Evolutionary conservation across 331 rosid genomes (phyloP).

Genomic region (Phaseolus coccineus): DNA sequence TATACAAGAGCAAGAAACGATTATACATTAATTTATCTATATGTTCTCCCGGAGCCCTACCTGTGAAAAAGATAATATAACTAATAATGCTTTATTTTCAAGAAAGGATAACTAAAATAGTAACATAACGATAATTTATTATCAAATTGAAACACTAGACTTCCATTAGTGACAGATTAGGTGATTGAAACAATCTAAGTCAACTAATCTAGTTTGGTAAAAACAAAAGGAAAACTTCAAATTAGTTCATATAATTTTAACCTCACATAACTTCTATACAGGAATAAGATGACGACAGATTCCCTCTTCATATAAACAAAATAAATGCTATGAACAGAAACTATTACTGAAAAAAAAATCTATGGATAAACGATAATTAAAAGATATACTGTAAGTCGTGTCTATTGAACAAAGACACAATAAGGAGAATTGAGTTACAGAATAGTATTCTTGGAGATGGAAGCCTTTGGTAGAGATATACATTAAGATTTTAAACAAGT

Average conservation of each 20-base stretch:
- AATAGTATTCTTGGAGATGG: conserved; percentile 26
- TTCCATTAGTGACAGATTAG: neutral
- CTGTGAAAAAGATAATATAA: neutral
- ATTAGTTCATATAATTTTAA: neutral
- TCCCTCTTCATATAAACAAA: conserved; percentile 17
- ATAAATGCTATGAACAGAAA: conserved; percentile 31
- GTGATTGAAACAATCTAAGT: conserved; percentile 12
- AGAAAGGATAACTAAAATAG: conserved; percentile 4
- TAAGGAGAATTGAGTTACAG: conserved; percentile 9
- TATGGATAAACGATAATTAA: conserved; percentile 13
- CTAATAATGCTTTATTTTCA: conserved; percentile 1
- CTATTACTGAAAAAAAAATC: neutral
- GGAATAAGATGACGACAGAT: conserved; percentile 14
- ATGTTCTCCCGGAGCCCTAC: neutral
- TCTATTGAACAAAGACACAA: conserved; percentile 20
- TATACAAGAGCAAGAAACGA: neutral
- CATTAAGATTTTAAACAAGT: neutral
- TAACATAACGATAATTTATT: neutral
- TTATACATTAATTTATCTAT: conserved; percentile 8
- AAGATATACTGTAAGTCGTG: neutral
- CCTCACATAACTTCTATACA: neutral
- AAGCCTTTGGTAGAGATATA: conserved; percentile 17
- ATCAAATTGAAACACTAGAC: neutral
- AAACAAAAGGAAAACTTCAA: too few species aligned
- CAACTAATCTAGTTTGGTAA: too few species aligned